Evolutionary conservation across 2,329 filamentous ascomycete species (phyloP).

Genomic region (Sclerotinia subarctica): DNA sequence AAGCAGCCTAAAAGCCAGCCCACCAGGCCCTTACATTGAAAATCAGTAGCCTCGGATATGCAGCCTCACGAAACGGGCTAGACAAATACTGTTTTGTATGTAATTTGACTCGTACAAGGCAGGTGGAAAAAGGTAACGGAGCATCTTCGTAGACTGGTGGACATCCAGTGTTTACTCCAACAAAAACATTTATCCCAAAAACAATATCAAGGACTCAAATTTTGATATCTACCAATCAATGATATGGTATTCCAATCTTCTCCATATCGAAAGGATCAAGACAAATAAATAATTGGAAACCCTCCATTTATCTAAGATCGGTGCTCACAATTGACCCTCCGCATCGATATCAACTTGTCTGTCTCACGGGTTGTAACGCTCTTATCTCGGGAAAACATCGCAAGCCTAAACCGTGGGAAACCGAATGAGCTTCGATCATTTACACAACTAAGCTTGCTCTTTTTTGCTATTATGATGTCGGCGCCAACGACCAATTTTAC

Average conservation of each 20-base stretch:
- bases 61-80: constrained; percentile 3
- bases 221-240: not conserved
- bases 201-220: not conserved
- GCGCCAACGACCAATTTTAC: constrained; percentile 14
- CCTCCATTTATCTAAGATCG: not conserved
- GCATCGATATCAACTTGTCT: not conserved
- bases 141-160: not conserved
- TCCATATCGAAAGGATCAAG: not conserved
- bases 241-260: not conserved
- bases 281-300: not conserved
- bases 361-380: not conserved
- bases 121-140: not conserved
- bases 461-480: constrained; percentile 13
- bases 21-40: not conserved
- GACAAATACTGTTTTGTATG: not conserved
- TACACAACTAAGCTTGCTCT: constrained; percentile 21
- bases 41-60: constrained; percentile 8
- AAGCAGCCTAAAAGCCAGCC: not conserved
- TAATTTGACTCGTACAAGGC: constrained; percentile 1
- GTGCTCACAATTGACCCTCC: not conserved
- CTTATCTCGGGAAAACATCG: constrained; percentile 14
- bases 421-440: constrained; percentile 21
- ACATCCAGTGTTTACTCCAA: not conserved
- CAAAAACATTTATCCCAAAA: not conserved
- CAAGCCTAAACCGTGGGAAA: constrained; percentile 28